Evolutionary conservation across 495 filamentous ascomycete species (phyloP).

Genomic region (Staphylotrichum longicolle): DNA sequence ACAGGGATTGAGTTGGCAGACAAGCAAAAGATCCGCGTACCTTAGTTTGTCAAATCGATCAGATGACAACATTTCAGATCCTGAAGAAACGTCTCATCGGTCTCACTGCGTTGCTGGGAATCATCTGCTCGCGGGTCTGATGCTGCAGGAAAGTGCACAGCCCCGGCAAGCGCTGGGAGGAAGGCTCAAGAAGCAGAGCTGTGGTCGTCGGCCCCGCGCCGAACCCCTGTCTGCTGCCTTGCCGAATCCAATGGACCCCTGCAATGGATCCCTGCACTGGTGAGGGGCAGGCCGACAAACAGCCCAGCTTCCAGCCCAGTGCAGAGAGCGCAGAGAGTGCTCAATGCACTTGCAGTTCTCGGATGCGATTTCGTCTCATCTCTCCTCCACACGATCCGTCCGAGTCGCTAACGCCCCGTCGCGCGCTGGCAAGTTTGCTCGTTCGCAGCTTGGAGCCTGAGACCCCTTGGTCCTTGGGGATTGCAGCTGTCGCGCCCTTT

Average conservation of each 20-base stretch:
- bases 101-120: too few species aligned
- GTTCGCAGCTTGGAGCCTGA: slow-evolving; percentile 5
- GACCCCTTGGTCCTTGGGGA: slow-evolving; percentile 5
- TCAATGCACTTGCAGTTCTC: slow-evolving; percentile 11
- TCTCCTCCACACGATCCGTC: slow-evolving; percentile 11
- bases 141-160: slow-evolving; percentile 3
- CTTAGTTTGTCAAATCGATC: too few species aligned
- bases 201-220: background rate
- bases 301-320: slow-evolving; percentile 5
- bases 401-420: slow-evolving; percentile 8
- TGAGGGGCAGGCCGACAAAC: slow-evolving; percentile 14
- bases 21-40: too few species aligned
- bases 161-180: background rate
- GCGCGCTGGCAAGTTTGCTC: slow-evolving; percentile 12
- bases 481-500: slow-evolving; percentile 1
- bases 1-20: too few species aligned
- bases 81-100: too few species aligned
- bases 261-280: background rate
- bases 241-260: slow-evolving; percentile 11
- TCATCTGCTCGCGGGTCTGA: background rate
- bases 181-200: too few species aligned
- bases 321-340: background rate
- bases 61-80: too few species aligned
- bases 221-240: slow-evolving; percentile 5
- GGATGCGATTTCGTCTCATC: slow-evolving; percentile 27